Evolutionary conservation across 257 asterid genomes (phyloP).

Genomic region (Solanum appendiculatum): DNA sequence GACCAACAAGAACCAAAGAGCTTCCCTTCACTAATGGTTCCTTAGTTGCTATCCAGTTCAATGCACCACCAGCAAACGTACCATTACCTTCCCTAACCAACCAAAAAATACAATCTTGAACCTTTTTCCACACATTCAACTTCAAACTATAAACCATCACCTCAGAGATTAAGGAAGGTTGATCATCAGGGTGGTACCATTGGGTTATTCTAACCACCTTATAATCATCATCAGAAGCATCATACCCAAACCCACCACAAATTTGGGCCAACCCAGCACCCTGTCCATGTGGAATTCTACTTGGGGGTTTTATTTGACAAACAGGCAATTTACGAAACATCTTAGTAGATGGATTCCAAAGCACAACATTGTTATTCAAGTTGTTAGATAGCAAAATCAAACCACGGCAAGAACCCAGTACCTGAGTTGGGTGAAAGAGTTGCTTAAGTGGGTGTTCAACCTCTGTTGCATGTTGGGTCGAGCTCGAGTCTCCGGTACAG

Average conservation of each 20-base stretch:
- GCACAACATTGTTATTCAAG: neutral
- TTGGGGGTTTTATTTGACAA: neutral
- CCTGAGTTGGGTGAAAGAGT: neutral
- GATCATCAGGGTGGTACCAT: slow-evolving; percentile 13
- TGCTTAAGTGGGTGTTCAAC: neutral
- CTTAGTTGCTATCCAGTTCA: slow-evolving; percentile 27
- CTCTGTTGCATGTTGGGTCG: neutral
- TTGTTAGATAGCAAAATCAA: slow-evolving; percentile 3
- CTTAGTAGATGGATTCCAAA: slow-evolving; percentile 45
- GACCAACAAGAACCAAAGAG: slow-evolving; percentile 27
- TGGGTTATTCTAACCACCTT: slow-evolving; percentile 32
- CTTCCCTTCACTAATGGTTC: neutral
- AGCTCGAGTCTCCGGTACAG: neutral
- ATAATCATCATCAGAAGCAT: slow-evolving; percentile 34
- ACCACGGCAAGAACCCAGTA: slow-evolving; percentile 14
- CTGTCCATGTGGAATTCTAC: neutral
- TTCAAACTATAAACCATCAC: slow-evolving; percentile 35
- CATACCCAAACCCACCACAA: slow-evolving; percentile 38
- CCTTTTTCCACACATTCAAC: slow-evolving; percentile 42
- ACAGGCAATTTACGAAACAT: neutral
- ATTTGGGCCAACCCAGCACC: neutral
- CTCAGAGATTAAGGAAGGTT: slow-evolving; percentile 14
- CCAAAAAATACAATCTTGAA: slow-evolving; percentile 23
- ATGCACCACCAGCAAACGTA: slow-evolving; percentile 19
- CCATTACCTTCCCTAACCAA: slow-evolving; percentile 6